Conservation (phyloP, 2,329 filamentous ascomycete genomes). For the Aspergillus hiratsukae region DNA sequence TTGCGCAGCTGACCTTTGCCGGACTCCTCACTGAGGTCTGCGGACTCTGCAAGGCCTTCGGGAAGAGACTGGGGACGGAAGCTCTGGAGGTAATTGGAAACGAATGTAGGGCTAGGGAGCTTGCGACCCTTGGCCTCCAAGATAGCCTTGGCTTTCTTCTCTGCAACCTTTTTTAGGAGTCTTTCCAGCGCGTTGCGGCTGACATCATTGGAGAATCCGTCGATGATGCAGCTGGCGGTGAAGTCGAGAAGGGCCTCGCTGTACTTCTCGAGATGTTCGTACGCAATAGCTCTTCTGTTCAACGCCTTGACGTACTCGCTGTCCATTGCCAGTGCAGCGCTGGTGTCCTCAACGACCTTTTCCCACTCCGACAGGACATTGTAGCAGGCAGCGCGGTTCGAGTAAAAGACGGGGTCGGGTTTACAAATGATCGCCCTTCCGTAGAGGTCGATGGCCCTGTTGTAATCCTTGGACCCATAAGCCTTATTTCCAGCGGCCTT, state of each 20-base stretch:
- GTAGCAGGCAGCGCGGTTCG: constrained; percentile 95
- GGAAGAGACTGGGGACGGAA: constrained; percentile 83
- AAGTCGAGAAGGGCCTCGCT: constrained; percentile 95
- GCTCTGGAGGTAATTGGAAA: constrained; percentile 98
- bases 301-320: constrained; percentile 96
- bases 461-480: constrained; percentile 90
- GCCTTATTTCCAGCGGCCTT: constrained; percentile 96
- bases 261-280: constrained; percentile 86
- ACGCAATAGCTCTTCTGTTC: constrained; percentile 93
- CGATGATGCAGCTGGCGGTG: constrained; percentile 98
- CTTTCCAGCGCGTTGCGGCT: constrained; percentile 89
- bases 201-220: constrained; percentile 87
- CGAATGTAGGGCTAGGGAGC: constrained; percentile 91
- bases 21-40: constrained; percentile 70
- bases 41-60: constrained; percentile 73
- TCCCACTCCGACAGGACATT: constrained; percentile 92
- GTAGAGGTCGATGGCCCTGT: constrained; percentile 89
- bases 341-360: constrained; percentile 95
- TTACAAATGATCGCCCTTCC: constrained; percentile 95
- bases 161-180: constrained; percentile 92
- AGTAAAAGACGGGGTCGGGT: constrained; percentile 96
- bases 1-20: constrained; percentile 82
- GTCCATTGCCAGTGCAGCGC: constrained; percentile 87
- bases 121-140: constrained; percentile 75
- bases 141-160: constrained; percentile 88